These are phyloP conservation scores for Daldinia concentrica DNA, from an alignment of 495 filamentous ascomycete species.

Conservation along the genomic window DNA sequence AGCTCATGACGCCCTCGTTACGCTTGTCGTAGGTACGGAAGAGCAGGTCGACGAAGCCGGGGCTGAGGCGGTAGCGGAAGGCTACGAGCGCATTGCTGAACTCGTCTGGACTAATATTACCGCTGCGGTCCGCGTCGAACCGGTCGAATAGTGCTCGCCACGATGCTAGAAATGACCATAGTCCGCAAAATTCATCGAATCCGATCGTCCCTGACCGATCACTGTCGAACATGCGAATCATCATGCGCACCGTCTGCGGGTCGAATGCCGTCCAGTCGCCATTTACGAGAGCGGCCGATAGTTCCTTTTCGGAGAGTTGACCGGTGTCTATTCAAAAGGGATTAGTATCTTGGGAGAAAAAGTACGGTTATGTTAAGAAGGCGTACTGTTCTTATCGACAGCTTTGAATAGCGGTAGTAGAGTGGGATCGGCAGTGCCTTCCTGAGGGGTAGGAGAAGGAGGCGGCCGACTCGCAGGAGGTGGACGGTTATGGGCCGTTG, in stretches of 20 bases:
- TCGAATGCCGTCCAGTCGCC: constrained; percentile 96
- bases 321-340: constrained; percentile 66
- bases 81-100: constrained; percentile 91
- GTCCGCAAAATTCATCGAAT: constrained; percentile 93
- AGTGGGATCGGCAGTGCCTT: constrained; percentile 71
- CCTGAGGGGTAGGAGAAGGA: constrained; percentile 68
- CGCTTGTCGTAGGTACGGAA: constrained; percentile 73
- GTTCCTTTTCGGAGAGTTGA: constrained; percentile 85
- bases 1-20: constrained; percentile 77
- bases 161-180: constrained; percentile 94
- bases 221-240: constrained; percentile 98
- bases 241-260: constrained; percentile 95
- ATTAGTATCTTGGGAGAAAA: neutral
- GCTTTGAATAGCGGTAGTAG: constrained; percentile 89
- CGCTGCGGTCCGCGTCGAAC: constrained; percentile 88
- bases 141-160: constrained; percentile 95
- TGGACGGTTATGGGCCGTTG: constrained; percentile 61
- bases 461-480: constrained; percentile 69
- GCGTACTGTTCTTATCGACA: constrained; percentile 82
- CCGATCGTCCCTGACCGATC: constrained; percentile 88
- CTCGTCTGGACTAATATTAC: constrained; percentile 85
- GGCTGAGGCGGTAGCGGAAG: constrained; percentile 91
- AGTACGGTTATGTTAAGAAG: neutral
- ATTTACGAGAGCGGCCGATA: constrained; percentile 92
- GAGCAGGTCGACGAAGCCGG: constrained; percentile 80